Evolutionary conservation across 2,329 filamentous ascomycete species (phyloP), one percentile per base, ranked within the genome.

Genomic region (Ophiosphaerella narmari): DNA sequence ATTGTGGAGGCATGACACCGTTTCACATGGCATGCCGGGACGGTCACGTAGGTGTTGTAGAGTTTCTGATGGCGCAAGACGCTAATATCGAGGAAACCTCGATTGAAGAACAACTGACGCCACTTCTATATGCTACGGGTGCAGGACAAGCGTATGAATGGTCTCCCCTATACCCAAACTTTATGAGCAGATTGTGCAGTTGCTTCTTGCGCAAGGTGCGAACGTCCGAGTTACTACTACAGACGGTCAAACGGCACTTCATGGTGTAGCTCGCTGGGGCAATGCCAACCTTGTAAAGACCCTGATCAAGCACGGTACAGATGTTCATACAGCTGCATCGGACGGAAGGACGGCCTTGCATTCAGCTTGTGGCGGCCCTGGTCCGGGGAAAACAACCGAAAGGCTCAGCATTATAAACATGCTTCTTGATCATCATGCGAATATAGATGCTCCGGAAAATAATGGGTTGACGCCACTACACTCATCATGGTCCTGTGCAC

Each of bases 341-440:
- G 3, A 13, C 1, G 24, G 39, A 21, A 5, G 29, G 8, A 29
- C 39, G 4, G 8, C n/a, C 14, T 14, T 41, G 16, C 23, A 41
- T 31, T 21, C 26, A 31, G 39, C n/a, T 13, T 41, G 39, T 23
- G 24, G 8, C 4, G 6, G 8, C 12, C 24, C 23, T 6, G 34
- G 13, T 5, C 4, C 16, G 3, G 3, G 16, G 16, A 3, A 18
- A 18, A 29, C 21, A 16, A 4, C 13, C 39, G 8, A 26, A 35
- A 37, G 16, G n/a, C 24, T 42, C 16, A 7, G 12, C 4, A 48
- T 43, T n/a, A 31, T 43, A 26, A 7, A 34, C 29, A 39, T 43
- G 9, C 34, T 48, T 21, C 46, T 48, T 24, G 39, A 48, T 12
- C 13, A 43, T 8, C 39, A 34, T 18, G 39, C 39, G 12, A 24